Conservation (phyloP, 1,139 yeast species). For the Scheffersomyces lignicola region DNA sequence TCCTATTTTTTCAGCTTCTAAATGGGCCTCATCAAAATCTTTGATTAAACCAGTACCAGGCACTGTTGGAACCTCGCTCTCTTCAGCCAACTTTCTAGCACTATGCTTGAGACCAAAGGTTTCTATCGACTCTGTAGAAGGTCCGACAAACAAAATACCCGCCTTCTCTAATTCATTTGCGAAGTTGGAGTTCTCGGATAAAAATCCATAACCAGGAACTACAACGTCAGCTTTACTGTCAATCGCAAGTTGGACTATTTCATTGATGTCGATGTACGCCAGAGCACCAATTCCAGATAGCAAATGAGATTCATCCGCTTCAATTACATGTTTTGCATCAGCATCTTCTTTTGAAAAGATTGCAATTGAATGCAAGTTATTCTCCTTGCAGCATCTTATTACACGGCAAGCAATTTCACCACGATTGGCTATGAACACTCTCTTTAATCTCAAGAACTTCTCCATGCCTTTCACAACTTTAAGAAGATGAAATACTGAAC, state of each 20-base stretch:
- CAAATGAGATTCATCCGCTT: slow-evolving; percentile 80
- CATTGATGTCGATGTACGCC: slow-evolving; percentile 82
- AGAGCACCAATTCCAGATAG: slow-evolving; percentile 85
- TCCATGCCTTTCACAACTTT: too few species aligned
- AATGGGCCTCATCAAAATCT: slow-evolving; percentile 68
- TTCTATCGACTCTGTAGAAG: slow-evolving; percentile 89
- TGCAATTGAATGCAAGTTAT: slow-evolving; percentile 78
- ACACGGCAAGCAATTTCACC: slow-evolving; percentile 98
- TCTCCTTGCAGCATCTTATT: slow-evolving; percentile 77
- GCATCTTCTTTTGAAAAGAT: slow-evolving; percentile 89
- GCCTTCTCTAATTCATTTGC: slow-evolving; percentile 81
- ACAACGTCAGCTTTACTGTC: slow-evolving; percentile 85
- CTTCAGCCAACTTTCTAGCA: slow-evolving; percentile 87
- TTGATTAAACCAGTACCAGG: slow-evolving; percentile 89
- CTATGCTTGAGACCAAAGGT: slow-evolving; percentile 91
- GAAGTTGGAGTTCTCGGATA: slow-evolving; percentile 94
- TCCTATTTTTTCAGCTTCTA: slow-evolving; percentile 72
- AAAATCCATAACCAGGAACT: slow-evolving; percentile 95
- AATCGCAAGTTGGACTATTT: slow-evolving; percentile 83
- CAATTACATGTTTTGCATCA: slow-evolving; percentile 79
- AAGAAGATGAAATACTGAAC: too few species aligned
- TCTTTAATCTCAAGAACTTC: background rate
- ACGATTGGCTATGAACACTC: slow-evolving; percentile 88
- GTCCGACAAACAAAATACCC: slow-evolving; percentile 92
- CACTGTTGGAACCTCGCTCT: slow-evolving; percentile 89